A percentile compares a stretch with the other conserved stretches of the same genome.
Conservation (phyloP, 164 flowering plant species). For the Vitis labrusca region DNA sequence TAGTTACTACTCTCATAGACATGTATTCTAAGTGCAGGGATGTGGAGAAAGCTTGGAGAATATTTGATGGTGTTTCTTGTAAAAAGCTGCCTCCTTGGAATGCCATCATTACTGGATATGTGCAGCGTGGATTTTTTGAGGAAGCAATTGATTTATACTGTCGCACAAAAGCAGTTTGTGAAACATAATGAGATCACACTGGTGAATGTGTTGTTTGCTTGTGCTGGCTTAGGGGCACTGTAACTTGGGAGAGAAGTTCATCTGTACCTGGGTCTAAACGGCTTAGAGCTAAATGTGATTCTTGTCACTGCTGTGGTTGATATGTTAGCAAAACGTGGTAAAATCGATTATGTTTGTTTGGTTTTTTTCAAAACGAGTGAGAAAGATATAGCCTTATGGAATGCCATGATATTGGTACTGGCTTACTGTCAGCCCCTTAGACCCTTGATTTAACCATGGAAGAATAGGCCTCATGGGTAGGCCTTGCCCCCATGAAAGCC, state of each 20-base stretch:
- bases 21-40: too few relatives aligned
- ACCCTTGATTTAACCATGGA: too few relatives aligned
- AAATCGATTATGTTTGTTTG: conserved; percentile 12
- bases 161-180: conserved; percentile 5
- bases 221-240: conserved; percentile 18
- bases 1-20: too few relatives aligned
- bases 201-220: conserved; percentile 23
- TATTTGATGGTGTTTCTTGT: too few relatives aligned
- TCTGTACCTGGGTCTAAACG: conserved; percentile 5
- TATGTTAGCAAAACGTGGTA: conserved; percentile 21
- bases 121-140: conserved; percentile 14
- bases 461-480: too few relatives aligned
- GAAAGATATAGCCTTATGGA: conserved; percentile 22
- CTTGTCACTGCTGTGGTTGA: conserved; percentile 14
- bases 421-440: not conserved
- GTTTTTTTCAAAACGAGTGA: conserved; percentile 10
- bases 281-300: conserved; percentile 13
- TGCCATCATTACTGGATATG: conserved; percentile 16
- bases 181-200: conserved; percentile 17
- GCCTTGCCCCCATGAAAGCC: too few relatives aligned
- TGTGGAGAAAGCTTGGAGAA: too few relatives aligned
- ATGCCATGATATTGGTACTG: conserved; percentile 15
- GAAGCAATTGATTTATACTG: not conserved
- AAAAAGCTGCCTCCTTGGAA: conserved; percentile 5
- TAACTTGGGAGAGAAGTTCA: conserved; percentile 19